phyloP scores from a whole-genome alignment of 2,329 filamentous ascomycete species.

The Macrophomina phaseolina region DNA sequence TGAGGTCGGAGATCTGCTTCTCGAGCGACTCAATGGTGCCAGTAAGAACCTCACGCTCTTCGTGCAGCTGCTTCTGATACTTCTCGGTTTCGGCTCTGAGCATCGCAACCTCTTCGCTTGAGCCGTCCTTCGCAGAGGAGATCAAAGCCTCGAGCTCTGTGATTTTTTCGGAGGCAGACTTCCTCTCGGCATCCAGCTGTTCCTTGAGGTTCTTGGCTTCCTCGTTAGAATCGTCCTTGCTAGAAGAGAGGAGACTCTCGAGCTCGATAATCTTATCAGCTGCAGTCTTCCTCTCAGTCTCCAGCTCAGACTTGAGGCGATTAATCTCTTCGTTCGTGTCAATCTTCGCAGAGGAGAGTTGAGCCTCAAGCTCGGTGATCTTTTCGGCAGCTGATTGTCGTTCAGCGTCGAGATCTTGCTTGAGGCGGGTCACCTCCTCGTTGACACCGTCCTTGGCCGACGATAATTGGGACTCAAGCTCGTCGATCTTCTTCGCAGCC shows the following conservation, averaged over 20 bases:
- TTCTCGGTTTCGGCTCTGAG: slow-evolving; percentile 22
- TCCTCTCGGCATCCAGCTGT: slow-evolving; percentile 15
- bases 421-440: slow-evolving; percentile 15
- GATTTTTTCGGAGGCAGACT: slow-evolving; percentile 21
- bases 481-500: slow-evolving; percentile 14
- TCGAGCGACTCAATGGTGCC: slow-evolving; percentile 17
- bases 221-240: slow-evolving; percentile 4
- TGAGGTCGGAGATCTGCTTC: slow-evolving; percentile 20
- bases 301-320: slow-evolving; percentile 19
- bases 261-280: slow-evolving; percentile 24
- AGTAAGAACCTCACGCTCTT: slow-evolving; percentile 20
- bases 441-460: not conserved
- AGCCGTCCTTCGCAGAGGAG: slow-evolving; percentile 6
- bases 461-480: slow-evolving; percentile 15
- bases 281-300: slow-evolving; percentile 10
- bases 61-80: slow-evolving; percentile 26
- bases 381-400: slow-evolving; percentile 16
- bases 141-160: slow-evolving; percentile 15
- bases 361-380: slow-evolving; percentile 20
- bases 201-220: slow-evolving; percentile 17
- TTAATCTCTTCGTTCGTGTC: slow-evolving; percentile 1
- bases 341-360: slow-evolving; percentile 12
- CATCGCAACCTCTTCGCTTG: slow-evolving; percentile 8
- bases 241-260: slow-evolving; percentile 7
- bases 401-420: slow-evolving; percentile 19